phyloP scores from a whole-genome alignment of 805 yeast genomes.

The Brettanomyces sp. region DNA sequence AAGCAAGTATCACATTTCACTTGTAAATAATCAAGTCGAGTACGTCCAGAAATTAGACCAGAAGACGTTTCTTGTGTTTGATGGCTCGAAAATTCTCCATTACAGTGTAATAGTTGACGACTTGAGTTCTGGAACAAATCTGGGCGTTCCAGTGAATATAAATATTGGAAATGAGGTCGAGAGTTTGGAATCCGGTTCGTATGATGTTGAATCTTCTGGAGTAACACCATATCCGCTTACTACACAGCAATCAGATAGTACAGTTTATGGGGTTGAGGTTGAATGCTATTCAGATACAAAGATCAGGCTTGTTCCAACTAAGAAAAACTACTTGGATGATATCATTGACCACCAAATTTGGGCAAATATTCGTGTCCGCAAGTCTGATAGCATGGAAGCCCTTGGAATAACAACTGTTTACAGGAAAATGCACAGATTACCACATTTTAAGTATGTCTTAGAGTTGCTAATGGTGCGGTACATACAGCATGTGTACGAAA shows the following conservation, averaged over 20 bases:
- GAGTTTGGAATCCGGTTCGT: neutral
- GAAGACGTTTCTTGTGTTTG: slow-evolving; percentile 22
- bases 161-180: slow-evolving; percentile 23
- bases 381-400: slow-evolving; percentile 14
- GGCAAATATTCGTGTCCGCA: slow-evolving; percentile 16
- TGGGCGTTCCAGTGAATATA: slow-evolving; percentile 20
- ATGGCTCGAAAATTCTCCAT: slow-evolving; percentile 24
- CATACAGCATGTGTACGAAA: slow-evolving; percentile 23
- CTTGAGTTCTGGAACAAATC: slow-evolving; percentile 14
- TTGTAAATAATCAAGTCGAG: slow-evolving; percentile 21
- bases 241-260: slow-evolving; percentile 35
- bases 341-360: slow-evolving; percentile 38
- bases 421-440: slow-evolving; percentile 29
- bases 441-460: slow-evolving; percentile 38
- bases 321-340: slow-evolving; percentile 35
- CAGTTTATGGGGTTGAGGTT: slow-evolving; percentile 40
- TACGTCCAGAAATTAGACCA: slow-evolving; percentile 20
- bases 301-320: slow-evolving; percentile 24
- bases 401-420: slow-evolving; percentile 22
- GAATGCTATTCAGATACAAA: slow-evolving; percentile 22
- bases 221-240: slow-evolving; percentile 41
- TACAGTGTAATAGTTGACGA: slow-evolving; percentile 16
- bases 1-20: slow-evolving; percentile 15
- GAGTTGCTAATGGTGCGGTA: slow-evolving; percentile 38
- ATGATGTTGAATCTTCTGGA: slow-evolving; percentile 20